Evolutionary conservation across 2,329 filamentous ascomycete genomes (phyloP).

Genomic region (Cladosporium phlei): DNA sequence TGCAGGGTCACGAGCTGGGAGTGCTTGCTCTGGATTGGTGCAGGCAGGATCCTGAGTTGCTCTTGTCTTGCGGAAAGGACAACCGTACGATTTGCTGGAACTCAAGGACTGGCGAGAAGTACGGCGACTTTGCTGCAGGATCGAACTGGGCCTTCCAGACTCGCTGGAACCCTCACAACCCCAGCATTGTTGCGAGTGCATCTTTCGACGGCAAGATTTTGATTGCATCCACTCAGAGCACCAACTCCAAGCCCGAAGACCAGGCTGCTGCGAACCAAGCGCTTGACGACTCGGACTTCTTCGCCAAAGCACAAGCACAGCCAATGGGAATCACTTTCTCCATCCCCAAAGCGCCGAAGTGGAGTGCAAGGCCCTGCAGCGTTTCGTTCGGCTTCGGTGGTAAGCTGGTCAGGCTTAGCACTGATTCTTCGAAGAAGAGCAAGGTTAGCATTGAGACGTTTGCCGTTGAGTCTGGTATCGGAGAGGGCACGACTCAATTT

Average conservation of each 20-base stretch:
- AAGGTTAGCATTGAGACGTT: conserved; percentile 83
- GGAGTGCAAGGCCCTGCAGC: conserved; percentile 79
- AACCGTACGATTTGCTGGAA: conserved; percentile 96
- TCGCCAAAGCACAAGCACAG: conserved; percentile 85
- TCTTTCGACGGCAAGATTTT: conserved; percentile 97
- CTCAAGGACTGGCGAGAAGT: conserved; percentile 78
- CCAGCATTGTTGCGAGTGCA: conserved; percentile 85
- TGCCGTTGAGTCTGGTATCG: conserved; percentile 78
- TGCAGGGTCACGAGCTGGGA: conserved; percentile 90
- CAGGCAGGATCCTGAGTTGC: conserved; percentile 76
- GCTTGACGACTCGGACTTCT: conserved; percentile 91
- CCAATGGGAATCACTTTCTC: conserved; percentile 88
- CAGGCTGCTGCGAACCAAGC: conserved; percentile 60
- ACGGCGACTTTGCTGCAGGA: conserved; percentile 91
- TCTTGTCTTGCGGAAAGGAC: conserved; percentile 93
- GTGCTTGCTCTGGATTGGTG: conserved; percentile 96
- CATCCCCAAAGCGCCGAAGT: conserved; percentile 77
- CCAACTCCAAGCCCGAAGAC: conserved; percentile 65
- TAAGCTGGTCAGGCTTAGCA: conserved; percentile 75
- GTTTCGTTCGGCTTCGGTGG: conserved; percentile 95
- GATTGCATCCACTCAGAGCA: conserved; percentile 90
- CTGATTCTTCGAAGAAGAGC: conserved; percentile 60
- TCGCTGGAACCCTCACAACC: conserved; percentile 88
- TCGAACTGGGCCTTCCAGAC: conserved; percentile 99
- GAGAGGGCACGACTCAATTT: conserved; percentile 79